Evolutionary conservation across 164 flowering plant genomes (phyloP), one percentile per base, ranked within the genome.

Genomic region (Stephania yunnanensis): DNA sequence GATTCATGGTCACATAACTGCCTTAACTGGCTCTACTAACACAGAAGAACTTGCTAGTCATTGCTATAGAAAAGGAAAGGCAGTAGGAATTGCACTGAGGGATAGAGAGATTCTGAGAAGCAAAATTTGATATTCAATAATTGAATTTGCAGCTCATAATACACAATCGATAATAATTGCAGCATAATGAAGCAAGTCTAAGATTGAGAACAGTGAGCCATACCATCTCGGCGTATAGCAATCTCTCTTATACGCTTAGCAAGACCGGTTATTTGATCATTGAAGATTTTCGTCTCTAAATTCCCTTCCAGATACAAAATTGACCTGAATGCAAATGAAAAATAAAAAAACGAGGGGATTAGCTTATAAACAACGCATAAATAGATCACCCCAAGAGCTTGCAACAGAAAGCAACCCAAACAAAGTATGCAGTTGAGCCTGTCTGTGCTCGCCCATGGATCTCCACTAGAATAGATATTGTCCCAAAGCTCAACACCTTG

Each of bases 161-260:
- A 25, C 25, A 25, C 25, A 25, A 25, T 25, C 25, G 0, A 36
- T 12, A 69, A 15, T 4, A 69, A 36, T 44, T 17, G n/a, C 4
- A 48, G 22, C 36, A 11, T 19, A 10, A 69, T 42, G 68, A 22
- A 46, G 68, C 12, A 71, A 52, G 10, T 0, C 22, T 0, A 5
- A 75, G 58, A 22, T 31, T 66, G 55, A 75, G 42, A 72, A 46
- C 5, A 44, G 31, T 61, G 13, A 10, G 73, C 42, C 25, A 48
- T 89, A 91, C 98, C 99, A 83, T 93, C 86, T 81, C 85, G 77
- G 44, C 98, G 94, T 71, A 95, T 48, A 10, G 99, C 94, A 69
- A 95, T 71, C 84, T 95, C 99, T 82, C 97, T 86, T 71, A 95
- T 75, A 46, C 97, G 90, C 70, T 90, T 87, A 36, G 87, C 91